Evolutionary conservation across 768 basidiomycete genomes (phyloP).

Genomic region (Rubroboletus pulcherrimus): DNA sequence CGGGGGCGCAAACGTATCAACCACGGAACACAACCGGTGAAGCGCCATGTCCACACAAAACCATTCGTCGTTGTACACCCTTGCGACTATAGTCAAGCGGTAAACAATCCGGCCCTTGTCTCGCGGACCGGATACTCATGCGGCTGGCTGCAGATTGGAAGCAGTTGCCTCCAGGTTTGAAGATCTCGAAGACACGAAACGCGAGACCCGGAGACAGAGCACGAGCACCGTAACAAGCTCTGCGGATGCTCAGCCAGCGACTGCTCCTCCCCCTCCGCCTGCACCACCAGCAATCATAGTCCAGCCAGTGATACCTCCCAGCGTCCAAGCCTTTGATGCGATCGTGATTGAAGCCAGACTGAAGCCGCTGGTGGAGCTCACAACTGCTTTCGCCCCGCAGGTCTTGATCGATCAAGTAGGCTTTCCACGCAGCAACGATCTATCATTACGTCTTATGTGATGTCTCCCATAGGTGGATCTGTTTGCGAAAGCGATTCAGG

Average conservation of each 20-base stretch:
- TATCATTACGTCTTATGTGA: slow-evolving; percentile 2
- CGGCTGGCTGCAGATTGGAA: slow-evolving; percentile 58
- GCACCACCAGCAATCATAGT: slow-evolving; percentile 36
- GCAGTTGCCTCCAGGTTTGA: slow-evolving; percentile 93
- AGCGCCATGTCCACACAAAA: slow-evolving; percentile 34
- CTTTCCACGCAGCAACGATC: slow-evolving; percentile 1
- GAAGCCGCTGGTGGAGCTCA: slow-evolving; percentile 69
- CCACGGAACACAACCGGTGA: not conserved
- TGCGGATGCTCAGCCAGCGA: slow-evolving; percentile 23
- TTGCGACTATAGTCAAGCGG: slow-evolving; percentile 84
- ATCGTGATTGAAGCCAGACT: slow-evolving; percentile 70
- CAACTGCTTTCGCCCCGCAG: slow-evolving; percentile 64
- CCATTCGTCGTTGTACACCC: slow-evolving; percentile 56
- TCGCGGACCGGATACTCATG: slow-evolving; percentile 3
- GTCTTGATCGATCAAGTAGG: slow-evolving; percentile 76
- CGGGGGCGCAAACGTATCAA: not conserved
- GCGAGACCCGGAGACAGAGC: slow-evolving; percentile 26
- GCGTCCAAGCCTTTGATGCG: slow-evolving; percentile 71
- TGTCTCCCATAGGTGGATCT: slow-evolving; percentile 52
- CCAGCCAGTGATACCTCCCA: slow-evolving; percentile 47
- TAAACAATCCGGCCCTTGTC: slow-evolving; percentile 29
- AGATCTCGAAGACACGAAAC: slow-evolving; percentile 67
- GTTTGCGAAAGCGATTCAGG: slow-evolving; percentile 62
- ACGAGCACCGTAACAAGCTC: slow-evolving; percentile 30
- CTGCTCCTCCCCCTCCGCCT: slow-evolving; percentile 30